Evolutionary conservation across 208 protist genomes (phyloP).

Genomic region (Angomonas deanei): DNA sequence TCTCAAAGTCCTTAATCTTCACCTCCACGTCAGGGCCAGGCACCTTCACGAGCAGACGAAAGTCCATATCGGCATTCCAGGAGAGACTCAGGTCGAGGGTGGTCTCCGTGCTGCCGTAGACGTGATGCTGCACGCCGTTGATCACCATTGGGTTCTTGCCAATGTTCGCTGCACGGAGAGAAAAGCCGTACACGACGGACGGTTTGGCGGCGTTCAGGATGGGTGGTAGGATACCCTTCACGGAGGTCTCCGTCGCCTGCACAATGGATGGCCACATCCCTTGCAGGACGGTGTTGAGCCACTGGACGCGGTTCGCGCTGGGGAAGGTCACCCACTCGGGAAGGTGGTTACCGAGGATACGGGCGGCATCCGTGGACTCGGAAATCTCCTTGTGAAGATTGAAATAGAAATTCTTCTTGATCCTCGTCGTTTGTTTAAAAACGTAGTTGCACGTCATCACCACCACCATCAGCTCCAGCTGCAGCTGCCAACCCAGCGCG

Average conservation of each 20-base stretch:
- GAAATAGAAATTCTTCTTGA: slow-evolving; percentile 19
- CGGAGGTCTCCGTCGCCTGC: slow-evolving; percentile 37
- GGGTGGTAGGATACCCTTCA: slow-evolving; percentile 29
- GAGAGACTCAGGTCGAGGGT: slow-evolving; percentile 58
- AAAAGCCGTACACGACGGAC: slow-evolving; percentile 43
- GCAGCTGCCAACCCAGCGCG: slow-evolving; percentile 46
- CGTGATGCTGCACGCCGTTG: slow-evolving; percentile 61
- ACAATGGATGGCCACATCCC: slow-evolving; percentile 58
- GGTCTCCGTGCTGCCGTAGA: slow-evolving; percentile 37
- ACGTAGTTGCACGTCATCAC: slow-evolving; percentile 35
- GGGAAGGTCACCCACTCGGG: slow-evolving; percentile 71
- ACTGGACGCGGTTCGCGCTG: slow-evolving; percentile 58
- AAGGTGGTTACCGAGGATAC: slow-evolving; percentile 43
- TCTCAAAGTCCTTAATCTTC: slow-evolving; percentile 44
- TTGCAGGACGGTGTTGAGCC: slow-evolving; percentile 51
- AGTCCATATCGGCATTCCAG: slow-evolving; percentile 65
- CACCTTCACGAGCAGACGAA: slow-evolving; percentile 45
- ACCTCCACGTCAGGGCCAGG: slow-evolving; percentile 65
- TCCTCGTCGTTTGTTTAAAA: slow-evolving; percentile 19
- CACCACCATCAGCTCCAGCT: slow-evolving; percentile 53
- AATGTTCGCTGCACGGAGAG: slow-evolving; percentile 38
- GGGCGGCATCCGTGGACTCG: slow-evolving; percentile 28
- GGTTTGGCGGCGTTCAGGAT: slow-evolving; percentile 50
- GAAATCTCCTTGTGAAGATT: slow-evolving; percentile 36
- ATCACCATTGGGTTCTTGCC: slow-evolving; percentile 44